A percentile compares a stretch with the other conserved stretches of the same genome.
phyloP scores from a whole-genome alignment of 257 asterid genomes.

The Capsicum chinense region DNA sequence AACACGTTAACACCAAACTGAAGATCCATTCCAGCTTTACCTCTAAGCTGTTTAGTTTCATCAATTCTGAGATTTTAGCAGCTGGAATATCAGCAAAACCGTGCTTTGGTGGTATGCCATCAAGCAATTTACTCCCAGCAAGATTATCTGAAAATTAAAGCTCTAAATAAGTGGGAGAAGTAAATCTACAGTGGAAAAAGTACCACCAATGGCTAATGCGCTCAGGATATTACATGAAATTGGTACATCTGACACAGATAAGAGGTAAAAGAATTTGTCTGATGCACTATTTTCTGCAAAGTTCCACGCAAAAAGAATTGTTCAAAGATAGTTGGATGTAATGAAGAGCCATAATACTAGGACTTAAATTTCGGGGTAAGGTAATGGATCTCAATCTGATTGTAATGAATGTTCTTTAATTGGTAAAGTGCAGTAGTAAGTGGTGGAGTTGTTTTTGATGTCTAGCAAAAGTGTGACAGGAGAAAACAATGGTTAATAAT shows the following conservation, averaged over 20 bases:
- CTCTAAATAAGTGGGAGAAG: conserved; percentile 22
- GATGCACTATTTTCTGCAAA: background rate
- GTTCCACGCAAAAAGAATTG: background rate
- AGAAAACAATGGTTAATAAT: background rate
- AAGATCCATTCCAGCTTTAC: conserved; percentile 41
- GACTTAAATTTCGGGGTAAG: background rate
- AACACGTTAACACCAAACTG: background rate
- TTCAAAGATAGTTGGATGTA: conserved; percentile 11
- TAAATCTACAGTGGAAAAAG: background rate
- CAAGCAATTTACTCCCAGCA: conserved; percentile 52
- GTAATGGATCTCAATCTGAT: background rate
- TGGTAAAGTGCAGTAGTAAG: background rate
- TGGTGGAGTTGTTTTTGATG: background rate
- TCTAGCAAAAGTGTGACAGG: background rate
- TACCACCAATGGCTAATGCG: background rate
- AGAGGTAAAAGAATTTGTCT: background rate
- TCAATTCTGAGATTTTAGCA: conserved; percentile 72
- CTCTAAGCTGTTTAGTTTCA: conserved; percentile 80
- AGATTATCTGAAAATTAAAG: conserved; percentile 41
- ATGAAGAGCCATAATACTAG: background rate
- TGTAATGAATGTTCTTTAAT: background rate
- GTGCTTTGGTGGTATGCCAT: conserved; percentile 52
- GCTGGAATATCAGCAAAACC: conserved; percentile 57
- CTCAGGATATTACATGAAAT: background rate
- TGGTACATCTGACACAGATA: background rate